Evolutionary conservation across 129 eudicot genomes (phyloP).

Genomic region (Flaveria brownii): DNA sequence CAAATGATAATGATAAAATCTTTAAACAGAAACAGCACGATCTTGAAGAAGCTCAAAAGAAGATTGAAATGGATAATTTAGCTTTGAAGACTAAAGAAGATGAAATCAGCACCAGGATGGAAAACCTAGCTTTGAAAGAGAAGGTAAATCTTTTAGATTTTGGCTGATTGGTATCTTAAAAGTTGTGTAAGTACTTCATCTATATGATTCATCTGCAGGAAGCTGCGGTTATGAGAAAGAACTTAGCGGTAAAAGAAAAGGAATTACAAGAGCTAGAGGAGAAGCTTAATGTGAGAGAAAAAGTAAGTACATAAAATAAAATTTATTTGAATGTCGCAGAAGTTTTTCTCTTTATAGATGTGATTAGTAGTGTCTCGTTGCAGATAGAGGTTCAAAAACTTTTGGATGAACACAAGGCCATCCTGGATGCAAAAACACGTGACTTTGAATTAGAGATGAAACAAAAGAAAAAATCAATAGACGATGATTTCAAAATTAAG

Average conservation of each 20-base stretch:
- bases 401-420: slow-evolving; percentile 73
- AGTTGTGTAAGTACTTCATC: not conserved
- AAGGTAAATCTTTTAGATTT: slow-evolving; percentile 49
- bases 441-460: slow-evolving; percentile 84
- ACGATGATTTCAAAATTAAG: slow-evolving; percentile 66
- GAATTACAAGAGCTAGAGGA: slow-evolving; percentile 64
- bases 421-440: slow-evolving; percentile 57
- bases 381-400: slow-evolving; percentile 87
- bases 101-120: slow-evolving; percentile 62
- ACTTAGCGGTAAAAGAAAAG: slow-evolving; percentile 64
- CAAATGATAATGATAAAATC: slow-evolving; percentile 69
- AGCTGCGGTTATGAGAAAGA: slow-evolving; percentile 52
- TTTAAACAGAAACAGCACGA: slow-evolving; percentile 73
- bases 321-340: not conserved
- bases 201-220: slow-evolving; percentile 55
- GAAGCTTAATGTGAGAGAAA: slow-evolving; percentile 67
- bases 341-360: not conserved
- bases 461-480: slow-evolving; percentile 56
- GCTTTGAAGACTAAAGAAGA: slow-evolving; percentile 73
- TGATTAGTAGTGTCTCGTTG: slow-evolving; percentile 24
- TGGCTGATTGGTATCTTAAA: slow-evolving; percentile 14
- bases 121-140: slow-evolving; percentile 60
- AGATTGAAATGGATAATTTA: slow-evolving; percentile 51
- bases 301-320: slow-evolving; percentile 41
- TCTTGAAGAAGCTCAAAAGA: slow-evolving; percentile 68